Evolutionary conservation across 2,329 filamentous ascomycete species (phyloP), one percentile per base, ranked within the genome.

Genomic region (Myriosclerotinia duriaeana): DNA sequence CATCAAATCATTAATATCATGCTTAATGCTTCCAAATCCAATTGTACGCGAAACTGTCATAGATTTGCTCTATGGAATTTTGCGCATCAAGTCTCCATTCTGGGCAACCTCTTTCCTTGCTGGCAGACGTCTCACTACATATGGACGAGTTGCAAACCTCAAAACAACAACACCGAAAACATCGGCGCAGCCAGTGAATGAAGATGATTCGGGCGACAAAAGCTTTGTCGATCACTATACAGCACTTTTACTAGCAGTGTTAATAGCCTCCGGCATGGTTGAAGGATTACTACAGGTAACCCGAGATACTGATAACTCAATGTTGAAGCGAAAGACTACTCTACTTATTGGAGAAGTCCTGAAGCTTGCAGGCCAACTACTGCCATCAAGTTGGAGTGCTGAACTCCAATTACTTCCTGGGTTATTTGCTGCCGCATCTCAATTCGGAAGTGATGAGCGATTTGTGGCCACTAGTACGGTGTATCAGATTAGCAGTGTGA

Each of bases 401-500:
- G 85, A 92, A 58, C 81, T 99, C 34, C 95, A 99, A 75, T 85
- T 97, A 7, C 84, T 99, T 22, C 95, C 95, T 0, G 89, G 94
- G 69, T 82, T 98, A 1, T 90, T 99, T 73, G 84, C 89, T 8
- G 87, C 89, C 0, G 92, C 93, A 5, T 84, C 91, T 2, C 84
- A 87, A 44, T 92, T 93, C 72, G 82, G 86, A 30, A 83, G 87
- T 26, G 87, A 93, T 40, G 84, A 87, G 34, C 88, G 92, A 65
- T 93, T 93, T 72, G 83, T 90, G 66, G 92, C 94, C 8, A 93
- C 92, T 9, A 89, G 92, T 9, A 96, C 96, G 22, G 92, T 99
- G 15, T 99, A 98, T 74, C 95, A 98, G 76, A 96, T 99, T 64
- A 97, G 97, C 79, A 97, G 94, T 76, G 93, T 99, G 71, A 99